Evolutionary conservation across 331 rosid species (phyloP).

Genomic region (Stylosanthes scabra): DNA sequence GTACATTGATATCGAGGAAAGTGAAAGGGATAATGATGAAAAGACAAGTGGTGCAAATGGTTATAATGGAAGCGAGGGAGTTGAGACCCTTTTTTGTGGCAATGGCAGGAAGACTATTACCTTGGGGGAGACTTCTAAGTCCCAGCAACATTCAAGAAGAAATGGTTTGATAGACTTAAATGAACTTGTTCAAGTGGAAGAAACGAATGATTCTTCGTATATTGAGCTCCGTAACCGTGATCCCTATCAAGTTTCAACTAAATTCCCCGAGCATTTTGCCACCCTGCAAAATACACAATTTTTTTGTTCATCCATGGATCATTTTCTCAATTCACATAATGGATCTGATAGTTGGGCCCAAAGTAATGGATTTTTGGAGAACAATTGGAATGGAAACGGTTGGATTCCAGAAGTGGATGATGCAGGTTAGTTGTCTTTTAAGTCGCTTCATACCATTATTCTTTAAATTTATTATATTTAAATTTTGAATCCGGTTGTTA

Average conservation of each 20-base stretch:
- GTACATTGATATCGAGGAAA: conserved; percentile 81
- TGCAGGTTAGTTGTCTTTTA: conserved; percentile 67
- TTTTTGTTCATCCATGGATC: conserved; percentile 60
- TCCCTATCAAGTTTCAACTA: conserved; percentile 51
- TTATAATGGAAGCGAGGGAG: conserved; percentile 47
- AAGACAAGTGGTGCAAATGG: conserved; percentile 49
- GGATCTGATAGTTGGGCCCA: conserved; percentile 46
- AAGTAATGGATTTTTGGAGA: conserved; percentile 54
- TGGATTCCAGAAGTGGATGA: conserved; percentile 60
- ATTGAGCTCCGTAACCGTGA: conserved; percentile 43
- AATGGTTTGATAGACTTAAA: conserved; percentile 87
- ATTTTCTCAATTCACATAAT: conserved; percentile 47
- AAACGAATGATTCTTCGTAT: conserved; percentile 59
- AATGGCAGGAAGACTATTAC: conserved; percentile 51
- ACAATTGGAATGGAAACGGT: conserved; percentile 56
- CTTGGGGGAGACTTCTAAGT: conserved; percentile 55
- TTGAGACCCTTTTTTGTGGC: conserved; percentile 44
- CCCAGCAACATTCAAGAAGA: conserved; percentile 51
- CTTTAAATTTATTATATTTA: background rate
- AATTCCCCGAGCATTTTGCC: conserved; percentile 47
- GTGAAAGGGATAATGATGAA: conserved; percentile 71
- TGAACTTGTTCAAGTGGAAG: conserved; percentile 80
- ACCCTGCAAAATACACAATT: conserved; percentile 49
- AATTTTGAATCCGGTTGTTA: conserved; percentile 5
- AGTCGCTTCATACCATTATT: conserved; percentile 17